Percentiles rank a stretch among this genome's conserved stretches.
Evolutionary conservation across 495 filamentous ascomycete genomes (phyloP).

Genomic region (Cercophora sp.): DNA sequence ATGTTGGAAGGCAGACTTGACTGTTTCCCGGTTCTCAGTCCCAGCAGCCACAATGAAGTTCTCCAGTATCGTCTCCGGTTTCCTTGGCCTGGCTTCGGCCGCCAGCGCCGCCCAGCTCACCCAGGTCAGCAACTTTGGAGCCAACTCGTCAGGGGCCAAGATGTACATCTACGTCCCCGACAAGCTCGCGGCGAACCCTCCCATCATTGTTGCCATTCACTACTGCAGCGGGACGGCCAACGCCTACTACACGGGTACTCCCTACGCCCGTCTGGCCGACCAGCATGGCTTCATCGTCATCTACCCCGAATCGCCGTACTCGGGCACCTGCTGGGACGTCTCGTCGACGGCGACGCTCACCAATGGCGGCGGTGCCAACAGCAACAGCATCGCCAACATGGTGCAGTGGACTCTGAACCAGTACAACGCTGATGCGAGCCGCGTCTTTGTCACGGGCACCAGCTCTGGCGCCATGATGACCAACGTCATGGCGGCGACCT

Average conservation of each 20-base stretch:
- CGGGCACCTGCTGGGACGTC: constrained; percentile 58
- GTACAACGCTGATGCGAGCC: constrained; percentile 46
- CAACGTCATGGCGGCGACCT: constrained; percentile 56
- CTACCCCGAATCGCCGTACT: constrained; percentile 48
- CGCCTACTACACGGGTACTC: constrained; percentile 46
- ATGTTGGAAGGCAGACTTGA: background rate
- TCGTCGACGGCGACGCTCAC: constrained; percentile 49
- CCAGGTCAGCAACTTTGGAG: constrained; percentile 36
- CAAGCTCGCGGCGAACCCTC: constrained; percentile 30
- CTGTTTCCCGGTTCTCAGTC: background rate
- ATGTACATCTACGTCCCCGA: constrained; percentile 42
- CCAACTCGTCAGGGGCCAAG: constrained; percentile 32
- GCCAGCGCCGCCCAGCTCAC: constrained; percentile 28
- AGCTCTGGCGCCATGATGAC: constrained; percentile 50
- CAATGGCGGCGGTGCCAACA: constrained; percentile 57
- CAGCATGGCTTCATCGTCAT: constrained; percentile 54
- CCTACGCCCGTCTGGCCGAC: constrained; percentile 48
- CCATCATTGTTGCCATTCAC: constrained; percentile 52
- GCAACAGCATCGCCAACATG: constrained; percentile 59
- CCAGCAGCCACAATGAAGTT: no score
- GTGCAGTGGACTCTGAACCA: constrained; percentile 46
- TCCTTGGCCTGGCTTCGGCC: constrained; percentile 23
- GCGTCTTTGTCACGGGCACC: constrained; percentile 50
- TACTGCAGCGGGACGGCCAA: constrained; percentile 51
- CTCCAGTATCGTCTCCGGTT: constrained; percentile 22